Percentiles rank a stretch among this genome's conserved stretches.
These are phyloP conservation scores for Podospora bellae-mahoneyi DNA, from an alignment of 495 filamentous ascomycete genomes.

Conservation along the genomic window DNA sequence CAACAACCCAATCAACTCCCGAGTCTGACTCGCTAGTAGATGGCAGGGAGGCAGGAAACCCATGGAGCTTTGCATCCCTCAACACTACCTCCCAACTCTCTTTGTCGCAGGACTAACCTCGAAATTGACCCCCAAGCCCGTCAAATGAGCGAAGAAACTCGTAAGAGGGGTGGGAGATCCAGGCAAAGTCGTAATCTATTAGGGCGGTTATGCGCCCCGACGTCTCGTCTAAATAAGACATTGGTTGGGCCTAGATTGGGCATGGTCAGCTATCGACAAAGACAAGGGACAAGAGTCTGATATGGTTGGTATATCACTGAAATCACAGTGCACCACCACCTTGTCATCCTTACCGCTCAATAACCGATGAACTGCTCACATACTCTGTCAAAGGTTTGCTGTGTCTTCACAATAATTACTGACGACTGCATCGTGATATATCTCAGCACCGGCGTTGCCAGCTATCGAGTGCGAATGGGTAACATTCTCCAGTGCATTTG, in stretches of 20 bases:
- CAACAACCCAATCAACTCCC: conserved; percentile 7
- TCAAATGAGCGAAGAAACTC: conserved; percentile 11
- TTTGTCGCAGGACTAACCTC: conserved; percentile 12
- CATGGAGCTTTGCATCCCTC: conserved; percentile 13
- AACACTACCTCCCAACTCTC: conserved; percentile 7
- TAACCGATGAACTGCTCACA: not conserved
- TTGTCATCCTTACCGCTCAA: not conserved
- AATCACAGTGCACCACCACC: conserved; percentile 6
- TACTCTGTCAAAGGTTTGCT: too few relatives aligned
- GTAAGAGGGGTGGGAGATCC: conserved; percentile 7
- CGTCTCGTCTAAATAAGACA: conserved; percentile 9
- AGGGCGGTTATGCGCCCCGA: conserved; percentile 11
- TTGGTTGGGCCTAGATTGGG: conserved; percentile 9
- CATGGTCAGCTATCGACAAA: not conserved
- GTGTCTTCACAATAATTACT: too few relatives aligned
- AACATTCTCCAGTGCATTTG: too few relatives aligned
- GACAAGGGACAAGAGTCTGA: too few relatives aligned
- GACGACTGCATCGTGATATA: too few relatives aligned
- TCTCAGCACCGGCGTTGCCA: too few relatives aligned
- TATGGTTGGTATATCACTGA: conserved; percentile 1
- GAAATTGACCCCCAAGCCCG: not conserved
- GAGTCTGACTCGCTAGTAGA: not conserved
- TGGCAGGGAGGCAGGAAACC: conserved; percentile 12
- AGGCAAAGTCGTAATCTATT: conserved; percentile 16
- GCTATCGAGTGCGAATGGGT: too few relatives aligned